These are phyloP conservation scores for Sporobolus alterniflorus DNA, from an alignment of 202 grass and related monocot species.

Conservation along the genomic window DNA sequence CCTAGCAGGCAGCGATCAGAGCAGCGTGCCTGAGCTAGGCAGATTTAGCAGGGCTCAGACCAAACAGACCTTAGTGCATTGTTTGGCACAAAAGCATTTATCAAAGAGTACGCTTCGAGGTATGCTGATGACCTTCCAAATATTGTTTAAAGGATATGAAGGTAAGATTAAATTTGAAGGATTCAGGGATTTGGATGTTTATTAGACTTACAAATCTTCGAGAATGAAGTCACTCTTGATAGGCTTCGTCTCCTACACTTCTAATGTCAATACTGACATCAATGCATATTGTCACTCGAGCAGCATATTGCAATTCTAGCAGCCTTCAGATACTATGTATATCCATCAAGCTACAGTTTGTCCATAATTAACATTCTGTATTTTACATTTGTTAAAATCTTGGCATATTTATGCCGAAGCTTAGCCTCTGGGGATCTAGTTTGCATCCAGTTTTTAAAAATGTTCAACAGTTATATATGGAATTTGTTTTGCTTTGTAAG, in stretches of 20 bases:
- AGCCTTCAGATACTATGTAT: too few relatives aligned
- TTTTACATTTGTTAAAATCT: too few relatives aligned
- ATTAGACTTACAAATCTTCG: background rate
- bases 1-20: too few relatives aligned
- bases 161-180: slow-evolving; percentile 49
- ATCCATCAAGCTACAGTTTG: too few relatives aligned
- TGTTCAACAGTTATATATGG: background rate
- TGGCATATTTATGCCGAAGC: background rate
- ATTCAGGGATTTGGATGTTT: background rate
- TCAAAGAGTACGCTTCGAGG: background rate
- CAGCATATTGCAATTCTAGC: too few relatives aligned
- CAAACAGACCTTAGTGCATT: background rate
- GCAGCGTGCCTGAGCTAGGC: too few relatives aligned
- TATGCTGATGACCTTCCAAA: slow-evolving; percentile 39
- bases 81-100: background rate
- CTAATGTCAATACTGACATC: background rate
- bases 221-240: background rate
- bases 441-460: background rate
- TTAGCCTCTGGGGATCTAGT: background rate
- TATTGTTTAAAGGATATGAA: slow-evolving; percentile 43
- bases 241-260: background rate
- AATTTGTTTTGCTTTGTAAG: background rate
- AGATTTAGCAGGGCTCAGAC: too few relatives aligned
- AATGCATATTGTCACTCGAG: background rate
- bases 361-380: too few relatives aligned